Evolutionary conservation across 2,329 filamentous ascomycete species (phyloP).

Genomic region (Stenocarpella maydis): DNA sequence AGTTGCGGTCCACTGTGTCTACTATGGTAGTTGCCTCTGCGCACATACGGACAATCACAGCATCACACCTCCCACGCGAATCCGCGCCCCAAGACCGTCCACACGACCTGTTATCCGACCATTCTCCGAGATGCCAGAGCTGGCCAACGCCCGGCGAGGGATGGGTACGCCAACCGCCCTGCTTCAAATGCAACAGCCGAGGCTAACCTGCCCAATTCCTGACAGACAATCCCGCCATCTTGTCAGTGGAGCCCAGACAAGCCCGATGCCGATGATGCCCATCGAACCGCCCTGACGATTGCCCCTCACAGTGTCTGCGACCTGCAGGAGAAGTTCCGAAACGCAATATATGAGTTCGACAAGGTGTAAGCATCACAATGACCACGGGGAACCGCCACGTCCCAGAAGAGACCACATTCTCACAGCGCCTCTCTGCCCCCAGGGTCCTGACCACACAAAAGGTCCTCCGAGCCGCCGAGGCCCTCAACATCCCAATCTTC

Average conservation of each 20-base stretch:
- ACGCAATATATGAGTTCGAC: constrained; percentile 83
- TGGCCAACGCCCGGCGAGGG: constrained; percentile 23
- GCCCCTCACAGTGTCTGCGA: constrained; percentile 78
- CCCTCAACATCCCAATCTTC: constrained; percentile 79
- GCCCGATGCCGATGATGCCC: not conserved
- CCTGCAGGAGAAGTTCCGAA: constrained; percentile 90
- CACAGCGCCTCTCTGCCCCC: constrained; percentile 19
- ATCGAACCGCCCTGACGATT: not conserved
- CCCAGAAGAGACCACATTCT: no score
- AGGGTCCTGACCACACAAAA: constrained; percentile 74
- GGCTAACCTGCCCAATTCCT: constrained; percentile 35
- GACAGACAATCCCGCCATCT: constrained; percentile 58
- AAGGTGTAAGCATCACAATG: constrained; percentile 67
- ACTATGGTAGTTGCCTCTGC: constrained; percentile 1
- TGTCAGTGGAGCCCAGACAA: constrained; percentile 50
- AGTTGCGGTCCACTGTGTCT: no score
- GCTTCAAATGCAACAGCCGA: fast-evolving
- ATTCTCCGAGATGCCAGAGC: constrained; percentile 31
- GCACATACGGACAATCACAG: not conserved
- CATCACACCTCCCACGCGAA: not conserved
- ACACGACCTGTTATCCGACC: not conserved
- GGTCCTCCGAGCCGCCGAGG: constrained; percentile 69
- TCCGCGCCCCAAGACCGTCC: not conserved
- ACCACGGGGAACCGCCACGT: no score
- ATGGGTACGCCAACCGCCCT: constrained; percentile 25